Conservation (phyloP, 208 protist species). For the Naegleria fowleri region DNA sequence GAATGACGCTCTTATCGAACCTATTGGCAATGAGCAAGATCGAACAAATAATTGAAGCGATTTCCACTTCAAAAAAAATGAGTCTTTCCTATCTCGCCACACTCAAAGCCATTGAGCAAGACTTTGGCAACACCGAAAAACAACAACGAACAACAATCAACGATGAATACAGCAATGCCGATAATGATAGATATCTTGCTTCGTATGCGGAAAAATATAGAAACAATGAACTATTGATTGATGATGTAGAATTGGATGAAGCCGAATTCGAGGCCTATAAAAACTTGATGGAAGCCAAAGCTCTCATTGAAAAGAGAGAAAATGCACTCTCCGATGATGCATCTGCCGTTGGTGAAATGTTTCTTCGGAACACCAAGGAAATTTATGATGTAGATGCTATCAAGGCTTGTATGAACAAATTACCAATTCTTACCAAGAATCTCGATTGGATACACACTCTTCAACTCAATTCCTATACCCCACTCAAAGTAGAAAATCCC, state of each 20-base stretch:
- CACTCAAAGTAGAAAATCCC: not conserved
- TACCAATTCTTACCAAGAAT: not conserved
- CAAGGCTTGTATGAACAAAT: not conserved
- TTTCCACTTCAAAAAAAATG: not conserved
- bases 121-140: not conserved
- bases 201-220: not conserved
- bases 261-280: not conserved
- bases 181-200: not conserved
- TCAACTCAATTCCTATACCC: not conserved
- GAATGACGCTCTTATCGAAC: too few relatives aligned
- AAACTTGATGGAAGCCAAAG: slow-evolving; percentile 10
- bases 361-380: not conserved
- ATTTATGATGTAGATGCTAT: not conserved
- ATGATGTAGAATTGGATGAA: slow-evolving; percentile 18
- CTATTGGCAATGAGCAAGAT: too few relatives aligned
- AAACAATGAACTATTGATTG: slow-evolving; percentile 12
- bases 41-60: not conserved
- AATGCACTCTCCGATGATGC: not conserved
- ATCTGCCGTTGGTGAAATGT: not conserved
- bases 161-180: not conserved
- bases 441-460: not conserved
- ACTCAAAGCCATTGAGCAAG: not conserved
- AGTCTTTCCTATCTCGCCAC: not conserved
- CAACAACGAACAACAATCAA: not conserved
- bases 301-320: not conserved